Base-by-base conservation (phyloP, 441 rosid genomes). In the Erodium chrysanthum region DNA sequence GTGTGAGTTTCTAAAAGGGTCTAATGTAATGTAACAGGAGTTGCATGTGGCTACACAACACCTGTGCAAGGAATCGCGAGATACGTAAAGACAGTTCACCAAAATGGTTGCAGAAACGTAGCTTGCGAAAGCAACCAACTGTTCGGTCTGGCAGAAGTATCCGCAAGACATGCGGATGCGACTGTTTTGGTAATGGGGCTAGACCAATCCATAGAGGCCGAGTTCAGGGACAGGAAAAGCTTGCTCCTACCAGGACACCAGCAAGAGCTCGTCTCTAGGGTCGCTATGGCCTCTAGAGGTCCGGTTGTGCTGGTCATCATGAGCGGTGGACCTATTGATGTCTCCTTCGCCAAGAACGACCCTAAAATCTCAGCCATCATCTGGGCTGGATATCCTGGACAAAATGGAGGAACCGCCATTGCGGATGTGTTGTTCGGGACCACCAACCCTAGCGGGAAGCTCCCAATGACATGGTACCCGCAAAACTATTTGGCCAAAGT, bases 381-480 rank as follows among this genome's bases (percentile, higher is more conserved):
- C 4, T 87, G 93, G 93, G 90, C 76, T 1, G 93, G 93, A 56
- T 87, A 85, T 74, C 93, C 93, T 1, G 93, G 93, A 40, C 90
- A 87, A 70, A 88, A 86, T 0, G 93, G 93, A 9, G 93, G 93
- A 17, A 68, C 85, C 44, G 93, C 90, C 64, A 84, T 87, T 5
- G 92, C 85, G 1, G 83, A 87, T n/a, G 69, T 84, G 10, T 54
- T 87, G 17, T 85, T 85, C 50, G 92, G 92, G 68, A 29, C 33
- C 74, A 75, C 18, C 68, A 85, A 84, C 72, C 92, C 92, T 0
- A 86, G 91, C 7, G 93, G 93, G 10, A 87, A 83, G 68, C 58
- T 85, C 66, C 93, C 93, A 0, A 84, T 87, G 86, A 87, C 93
- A 61, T 87, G 93, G 93, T 87, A 87, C 65, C 90, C 93, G 5